Base-by-base conservation (phyloP, 208 protist genomes). In the Trypanosoma grayi region DNA sequence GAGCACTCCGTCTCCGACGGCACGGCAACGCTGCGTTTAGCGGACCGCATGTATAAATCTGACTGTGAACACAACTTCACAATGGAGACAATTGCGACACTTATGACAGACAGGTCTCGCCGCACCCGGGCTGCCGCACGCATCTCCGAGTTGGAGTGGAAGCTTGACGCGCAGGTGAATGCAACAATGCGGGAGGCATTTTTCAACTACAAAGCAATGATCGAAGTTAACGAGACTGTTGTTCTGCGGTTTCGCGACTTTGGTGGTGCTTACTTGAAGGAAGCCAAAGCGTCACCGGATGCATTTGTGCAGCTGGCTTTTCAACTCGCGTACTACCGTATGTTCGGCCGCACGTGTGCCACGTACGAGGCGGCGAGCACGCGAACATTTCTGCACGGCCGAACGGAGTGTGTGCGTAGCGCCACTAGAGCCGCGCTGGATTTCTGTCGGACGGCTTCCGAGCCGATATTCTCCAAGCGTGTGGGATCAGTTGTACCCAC, bases 301-400 rank as follows among this genome's bases (percentile, higher is more conserved):
- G 73, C 76, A 16, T 80, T 80, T 60, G 43, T 79, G 2, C 76
- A 82, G 51, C n/a, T 80, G 2, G 73, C 76, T 6, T 70, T 82
- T 44, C 70, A 78, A 46, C 45, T 79, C 4, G 58, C 71, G 13
- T 70, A 81, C 55, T 78, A 77, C 57, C 56, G 69, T 25, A 22
- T 80, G 7, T 80, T 79, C 52, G 73, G 72, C 5, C 46, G 54
- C 11, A 55, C 48, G 6, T 54, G 65, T 31, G 74, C 68, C 9
- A 82, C 76, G 18, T 82, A 82, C 57, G 76, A 82, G 55, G 62
- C 76, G 25, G 76, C 76, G 6, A 77, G 61, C 16, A 82, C 76
- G 16, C 64, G 72, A 30, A 66, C 70, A 16, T 82, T 78, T 58
- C 20, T 75, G 10, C 76, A 82, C 36, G 76, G 76, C n/a, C 44